Evolutionary conservation across 495 filamentous ascomycete species (phyloP).

Genomic region (Aspergillus incahuasiensis): DNA sequence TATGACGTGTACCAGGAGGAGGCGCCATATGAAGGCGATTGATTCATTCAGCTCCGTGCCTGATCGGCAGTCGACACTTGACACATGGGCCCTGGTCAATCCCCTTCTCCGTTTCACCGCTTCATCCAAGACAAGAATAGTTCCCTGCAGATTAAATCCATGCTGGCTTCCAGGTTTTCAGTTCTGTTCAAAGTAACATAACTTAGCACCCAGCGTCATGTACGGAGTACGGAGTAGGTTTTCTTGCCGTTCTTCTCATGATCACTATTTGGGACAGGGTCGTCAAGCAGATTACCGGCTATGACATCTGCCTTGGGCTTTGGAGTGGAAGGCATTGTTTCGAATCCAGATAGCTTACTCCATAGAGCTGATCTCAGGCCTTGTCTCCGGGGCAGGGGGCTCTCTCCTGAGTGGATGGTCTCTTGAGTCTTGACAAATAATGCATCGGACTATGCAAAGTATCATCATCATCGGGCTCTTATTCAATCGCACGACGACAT

Average conservation of each 20-base stretch:
- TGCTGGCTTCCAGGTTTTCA: neutral
- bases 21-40: constrained; percentile 2
- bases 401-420: too few relatives aligned
- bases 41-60: neutral
- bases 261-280: neutral
- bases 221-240: too few relatives aligned
- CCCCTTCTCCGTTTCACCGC: neutral
- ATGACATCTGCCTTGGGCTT: neutral
- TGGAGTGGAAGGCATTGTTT: too few relatives aligned
- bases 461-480: too few relatives aligned
- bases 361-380: too few relatives aligned
- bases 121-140: neutral
- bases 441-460: too few relatives aligned
- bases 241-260: neutral
- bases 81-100: neutral
- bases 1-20: constrained; percentile 56
- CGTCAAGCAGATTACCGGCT: neutral
- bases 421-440: too few relatives aligned
- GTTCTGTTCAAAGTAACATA: neutral
- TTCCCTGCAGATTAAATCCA: neutral
- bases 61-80: neutral
- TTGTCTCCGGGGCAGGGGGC: too few relatives aligned
- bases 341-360: too few relatives aligned
- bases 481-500: too few relatives aligned
- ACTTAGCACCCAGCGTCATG: neutral